phyloP scores from a whole-genome alignment of 1,284 basidiomycete genomes.

The Cryptococcus deneoformans region DNA sequence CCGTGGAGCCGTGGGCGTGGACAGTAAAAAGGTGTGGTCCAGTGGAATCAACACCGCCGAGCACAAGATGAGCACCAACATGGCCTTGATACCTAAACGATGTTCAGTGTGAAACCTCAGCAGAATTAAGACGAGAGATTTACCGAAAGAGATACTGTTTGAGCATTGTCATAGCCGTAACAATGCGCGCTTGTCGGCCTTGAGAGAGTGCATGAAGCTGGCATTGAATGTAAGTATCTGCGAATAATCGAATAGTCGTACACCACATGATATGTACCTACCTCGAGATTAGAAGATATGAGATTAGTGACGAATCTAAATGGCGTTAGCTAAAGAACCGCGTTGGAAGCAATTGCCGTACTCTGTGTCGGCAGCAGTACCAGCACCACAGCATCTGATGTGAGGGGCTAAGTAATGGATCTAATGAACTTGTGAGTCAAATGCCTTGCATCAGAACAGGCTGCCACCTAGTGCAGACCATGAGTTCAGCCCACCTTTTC shows the following conservation, averaged over 20 bases:
- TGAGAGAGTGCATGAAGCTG: constrained; percentile 75
- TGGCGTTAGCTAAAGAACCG: neutral
- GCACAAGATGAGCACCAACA: constrained; percentile 90
- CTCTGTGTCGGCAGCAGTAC: constrained; percentile 97
- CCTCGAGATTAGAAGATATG: constrained; percentile 88
- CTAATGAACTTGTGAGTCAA: constrained; percentile 50
- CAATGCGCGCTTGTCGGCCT: constrained; percentile 81
- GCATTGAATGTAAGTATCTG: constrained; percentile 8
- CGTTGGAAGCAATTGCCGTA: constrained; percentile 17
- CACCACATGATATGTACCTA: constrained; percentile 16
- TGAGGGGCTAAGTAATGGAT: constrained; percentile 95
- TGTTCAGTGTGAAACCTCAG: neutral
- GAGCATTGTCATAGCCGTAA: constrained; percentile 98
- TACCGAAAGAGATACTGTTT: constrained; percentile 83
- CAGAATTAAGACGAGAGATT: constrained; percentile 20
- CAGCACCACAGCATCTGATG: constrained; percentile 97
- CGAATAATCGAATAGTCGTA: neutral
- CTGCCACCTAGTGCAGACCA: neutral
- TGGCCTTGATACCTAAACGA: constrained; percentile 79
- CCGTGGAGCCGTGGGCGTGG: constrained; percentile 94
- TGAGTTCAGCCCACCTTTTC: constrained; percentile 70
- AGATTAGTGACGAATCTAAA: constrained; percentile 76
- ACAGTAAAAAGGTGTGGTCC: constrained; percentile 96
- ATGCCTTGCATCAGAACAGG: too few relatives aligned
- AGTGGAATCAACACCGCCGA: constrained; percentile 92